phyloP scores from a whole-genome alignment of 306 rosid species.

The Acacia melanoxylon region DNA sequence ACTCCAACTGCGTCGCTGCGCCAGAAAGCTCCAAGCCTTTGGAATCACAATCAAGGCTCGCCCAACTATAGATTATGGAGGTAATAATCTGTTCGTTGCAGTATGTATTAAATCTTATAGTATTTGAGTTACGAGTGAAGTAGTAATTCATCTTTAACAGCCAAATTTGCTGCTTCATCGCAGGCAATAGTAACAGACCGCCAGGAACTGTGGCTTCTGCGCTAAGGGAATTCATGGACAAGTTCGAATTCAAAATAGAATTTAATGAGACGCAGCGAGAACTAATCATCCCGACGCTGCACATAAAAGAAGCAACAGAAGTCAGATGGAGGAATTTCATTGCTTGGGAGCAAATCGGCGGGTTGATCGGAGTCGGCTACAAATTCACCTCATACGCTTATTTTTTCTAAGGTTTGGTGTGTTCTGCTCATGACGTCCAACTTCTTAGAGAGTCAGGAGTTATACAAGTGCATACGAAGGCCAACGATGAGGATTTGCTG shows the following conservation, averaged over 20 bases:
- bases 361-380: not conserved
- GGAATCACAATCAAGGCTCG: no score
- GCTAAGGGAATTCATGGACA: not conserved
- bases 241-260: not conserved
- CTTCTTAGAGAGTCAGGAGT: not conserved
- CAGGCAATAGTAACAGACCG: no score
- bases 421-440: not conserved
- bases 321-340: constrained; percentile 31
- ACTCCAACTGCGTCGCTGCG: no score
- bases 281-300: not conserved
- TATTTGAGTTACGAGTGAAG: no score
- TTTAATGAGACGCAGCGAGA: not conserved
- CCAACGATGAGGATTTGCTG: not conserved
- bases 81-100: no score
- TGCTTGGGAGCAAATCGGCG: constrained; percentile 4
- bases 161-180: no score
- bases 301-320: not conserved
- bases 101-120: no score
- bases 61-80: no score
- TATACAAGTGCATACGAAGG: not conserved
- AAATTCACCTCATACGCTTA: not conserved
- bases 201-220: not conserved
- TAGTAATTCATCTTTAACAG: no score
- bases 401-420: constrained; percentile 3
- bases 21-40: no score